These are phyloP conservation scores for Penicillium occitanis DNA, from an alignment of 2,329 filamentous ascomycete species.

Conservation along the genomic window DNA sequence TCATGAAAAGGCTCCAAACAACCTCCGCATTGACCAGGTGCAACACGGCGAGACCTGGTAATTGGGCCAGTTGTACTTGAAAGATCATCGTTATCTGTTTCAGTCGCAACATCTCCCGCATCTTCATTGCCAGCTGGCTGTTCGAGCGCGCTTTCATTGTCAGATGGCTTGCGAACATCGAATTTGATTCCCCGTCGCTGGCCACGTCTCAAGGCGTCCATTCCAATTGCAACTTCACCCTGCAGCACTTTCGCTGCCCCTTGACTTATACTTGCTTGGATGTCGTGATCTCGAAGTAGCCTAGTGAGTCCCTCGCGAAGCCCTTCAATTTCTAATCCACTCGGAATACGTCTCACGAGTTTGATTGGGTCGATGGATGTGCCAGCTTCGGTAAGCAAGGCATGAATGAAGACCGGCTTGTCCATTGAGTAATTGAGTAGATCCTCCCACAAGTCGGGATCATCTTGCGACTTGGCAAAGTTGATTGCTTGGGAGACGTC, in stretches of 20 bases:
- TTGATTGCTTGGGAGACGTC: conserved; percentile 91
- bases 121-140: conserved; percentile 9
- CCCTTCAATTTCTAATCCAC: conserved; percentile 88
- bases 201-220: conserved; percentile 75
- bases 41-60: conserved; percentile 14
- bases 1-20: conserved; percentile 40
- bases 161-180: conserved; percentile 57
- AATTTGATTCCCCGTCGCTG: conserved; percentile 88
- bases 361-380: conserved; percentile 91
- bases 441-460: conserved; percentile 92
- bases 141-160: background rate
- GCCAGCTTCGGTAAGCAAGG: conserved; percentile 87
- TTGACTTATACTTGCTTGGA: conserved; percentile 87
- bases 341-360: conserved; percentile 84
- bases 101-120: conserved; percentile 18
- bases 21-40: conserved; percentile 39
- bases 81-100: conserved; percentile 21
- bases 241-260: conserved; percentile 84
- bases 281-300: conserved; percentile 93
- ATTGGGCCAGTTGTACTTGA: background rate
- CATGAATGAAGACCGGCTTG: conserved; percentile 90
- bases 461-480: conserved; percentile 91
- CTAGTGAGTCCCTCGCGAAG: conserved; percentile 82
- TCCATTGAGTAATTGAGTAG: conserved; percentile 96
- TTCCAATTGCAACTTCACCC: conserved; percentile 81